These are phyloP conservation scores for Dactylellina drechsleri DNA, from an alignment of 2,329 filamentous ascomycete genomes.

Conservation along the genomic window DNA sequence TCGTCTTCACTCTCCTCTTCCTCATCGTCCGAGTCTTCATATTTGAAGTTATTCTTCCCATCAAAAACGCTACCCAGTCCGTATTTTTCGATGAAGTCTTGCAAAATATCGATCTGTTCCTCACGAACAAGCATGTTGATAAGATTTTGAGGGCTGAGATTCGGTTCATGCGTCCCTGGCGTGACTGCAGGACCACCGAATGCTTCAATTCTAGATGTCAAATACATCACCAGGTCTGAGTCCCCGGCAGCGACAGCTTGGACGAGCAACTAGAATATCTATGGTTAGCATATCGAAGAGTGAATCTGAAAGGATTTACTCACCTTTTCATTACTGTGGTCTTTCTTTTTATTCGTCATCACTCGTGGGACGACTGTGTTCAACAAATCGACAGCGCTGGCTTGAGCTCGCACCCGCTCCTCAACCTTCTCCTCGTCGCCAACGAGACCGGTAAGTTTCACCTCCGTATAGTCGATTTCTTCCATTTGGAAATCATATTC, in stretches of 20 bases:
- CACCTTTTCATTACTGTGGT: constrained; percentile 43
- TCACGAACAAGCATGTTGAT: constrained; percentile 34
- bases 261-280: neutral
- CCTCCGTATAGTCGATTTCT: constrained; percentile 21
- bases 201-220: constrained; percentile 48
- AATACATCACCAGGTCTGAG: neutral
- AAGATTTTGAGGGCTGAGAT: constrained; percentile 55
- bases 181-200: constrained; percentile 59
- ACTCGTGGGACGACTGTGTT: constrained; percentile 31
- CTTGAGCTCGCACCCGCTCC: constrained; percentile 19
- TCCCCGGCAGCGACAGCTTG: constrained; percentile 5
- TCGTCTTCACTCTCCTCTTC: constrained; percentile 4
- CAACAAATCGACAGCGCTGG: constrained; percentile 3
- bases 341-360: constrained; percentile 56
- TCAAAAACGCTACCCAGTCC: constrained; percentile 46
- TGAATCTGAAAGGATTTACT: no score
- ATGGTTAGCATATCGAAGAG: neutral
- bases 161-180: constrained; percentile 64
- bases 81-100: constrained; percentile 54
- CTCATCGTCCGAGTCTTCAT: constrained; percentile 15
- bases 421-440: constrained; percentile 10
- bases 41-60: constrained; percentile 22
- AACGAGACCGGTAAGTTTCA: constrained; percentile 60
- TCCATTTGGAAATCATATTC: constrained; percentile 61
- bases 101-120: constrained; percentile 52